Conservation (phyloP, 108 stramenopile species). For the Parmales sp. region DNA sequence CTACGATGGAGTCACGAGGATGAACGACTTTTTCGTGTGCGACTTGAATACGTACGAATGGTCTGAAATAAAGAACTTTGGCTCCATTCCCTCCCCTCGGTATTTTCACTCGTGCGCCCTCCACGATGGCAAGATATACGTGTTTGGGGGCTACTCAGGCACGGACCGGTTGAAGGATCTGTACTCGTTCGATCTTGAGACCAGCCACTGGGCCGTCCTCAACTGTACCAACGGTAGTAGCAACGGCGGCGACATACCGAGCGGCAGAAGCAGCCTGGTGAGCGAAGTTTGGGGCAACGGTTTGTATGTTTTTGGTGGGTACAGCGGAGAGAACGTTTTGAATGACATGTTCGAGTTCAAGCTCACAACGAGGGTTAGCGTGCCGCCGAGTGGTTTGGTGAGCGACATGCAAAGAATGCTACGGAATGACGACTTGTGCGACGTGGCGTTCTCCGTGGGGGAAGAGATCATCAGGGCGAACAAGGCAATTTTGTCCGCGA, state of each 20-base stretch:
- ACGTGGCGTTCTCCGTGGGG: background rate
- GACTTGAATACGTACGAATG: background rate
- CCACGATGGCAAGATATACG: background rate
- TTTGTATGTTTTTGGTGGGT: background rate
- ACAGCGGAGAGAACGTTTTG: background rate
- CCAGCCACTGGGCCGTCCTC: background rate
- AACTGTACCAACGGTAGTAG: background rate
- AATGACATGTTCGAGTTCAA: background rate
- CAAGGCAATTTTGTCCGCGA: background rate
- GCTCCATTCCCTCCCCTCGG: background rate
- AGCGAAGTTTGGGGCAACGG: background rate
- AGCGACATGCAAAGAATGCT: background rate
- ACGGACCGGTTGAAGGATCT: background rate
- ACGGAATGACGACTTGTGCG: background rate
- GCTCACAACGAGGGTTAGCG: background rate
- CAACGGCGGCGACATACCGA: background rate
- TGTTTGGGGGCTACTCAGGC: background rate
- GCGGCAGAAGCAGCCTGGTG: background rate
- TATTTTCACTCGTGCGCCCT: conserved; percentile 2
- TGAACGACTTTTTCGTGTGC: conserved; percentile 7
- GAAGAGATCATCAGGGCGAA: background rate
- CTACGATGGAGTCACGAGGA: background rate
- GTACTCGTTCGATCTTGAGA: no score
- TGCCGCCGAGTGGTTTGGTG: background rate
- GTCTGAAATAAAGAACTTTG: no score